Base-by-base conservation (phyloP, 2,329 filamentous ascomycete genomes). In the Trichoderma semiorbis region DNA sequence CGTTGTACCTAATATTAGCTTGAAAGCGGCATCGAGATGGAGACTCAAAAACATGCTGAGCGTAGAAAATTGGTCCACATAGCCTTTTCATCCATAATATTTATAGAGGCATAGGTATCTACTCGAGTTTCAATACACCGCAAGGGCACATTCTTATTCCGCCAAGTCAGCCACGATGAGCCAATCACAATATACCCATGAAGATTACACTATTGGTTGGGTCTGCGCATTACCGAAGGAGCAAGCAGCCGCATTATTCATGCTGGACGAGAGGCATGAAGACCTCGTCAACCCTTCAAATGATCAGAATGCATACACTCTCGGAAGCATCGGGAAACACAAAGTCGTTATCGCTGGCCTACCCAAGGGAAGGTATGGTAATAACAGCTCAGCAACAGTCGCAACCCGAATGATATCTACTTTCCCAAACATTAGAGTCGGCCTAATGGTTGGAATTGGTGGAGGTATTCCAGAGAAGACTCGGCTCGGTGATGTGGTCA, bases 351-450 rank as follows among this genome's bases (percentile, higher is more conserved):
- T 81, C 30, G 78, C 76, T 0, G 73, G 74, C 61, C 66, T 82
- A 2, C 80, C 81, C 5, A 73, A 76, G n/a, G 79, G 80, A 0
- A 74, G 76, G 39, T 77, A 76, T 34, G 80, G 80, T 3, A 78
- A 64, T 28, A 73, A 61, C 11, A 77, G 78, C 8, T 80, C 81
- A 12, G 74, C 79, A 16, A 70, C 60, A 0, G 78, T 83, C 1
- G 79, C 78, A 14, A 73, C 68, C 53, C 74, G 79, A 47, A 80
- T 83, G 77, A 47, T 77, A 14, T 69, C 71, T 24, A 78, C 70
- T n/a, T 83, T 83, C 69, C 75, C 77, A 0, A 78, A 78, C 14
- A 73, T 76, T 6, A 43, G 70, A 1, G 39, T 75, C 6, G 61
- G 70, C 2, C 28, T 77, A 3, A 75, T 77, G 72, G 75, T 77